Percentiles rank a stretch among this genome's conserved stretches.
phyloP scores from a whole-genome alignment of 2,329 filamentous ascomycete genomes.

The Epichloe sibirici region DNA sequence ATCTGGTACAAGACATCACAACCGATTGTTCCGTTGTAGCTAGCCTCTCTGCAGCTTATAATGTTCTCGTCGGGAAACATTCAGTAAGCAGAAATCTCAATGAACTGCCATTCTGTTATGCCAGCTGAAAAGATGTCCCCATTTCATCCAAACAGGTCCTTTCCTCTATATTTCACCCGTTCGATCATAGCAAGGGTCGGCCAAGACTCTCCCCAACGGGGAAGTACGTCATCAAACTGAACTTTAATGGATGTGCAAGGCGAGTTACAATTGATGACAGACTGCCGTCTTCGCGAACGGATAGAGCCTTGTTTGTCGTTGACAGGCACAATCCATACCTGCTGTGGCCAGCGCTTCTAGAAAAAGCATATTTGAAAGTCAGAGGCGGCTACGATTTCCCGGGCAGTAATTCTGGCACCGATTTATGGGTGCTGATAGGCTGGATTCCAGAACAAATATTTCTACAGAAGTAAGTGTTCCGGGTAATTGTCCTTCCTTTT shows the following conservation, averaged over 20 bases:
- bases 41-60: constrained; percentile 74
- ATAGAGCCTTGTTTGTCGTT: constrained; percentile 72
- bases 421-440: constrained; percentile 82
- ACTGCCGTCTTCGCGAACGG: constrained; percentile 63
- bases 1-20: constrained; percentile 89
- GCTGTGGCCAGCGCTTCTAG: constrained; percentile 83
- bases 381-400: constrained; percentile 95
- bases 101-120: neutral
- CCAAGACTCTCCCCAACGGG: constrained; percentile 64
- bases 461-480: constrained; percentile 51
- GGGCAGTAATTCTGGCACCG: constrained; percentile 91
- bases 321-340: constrained; percentile 72
- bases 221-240: constrained; percentile 83
- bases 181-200: constrained; percentile 41
- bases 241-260: constrained; percentile 90
- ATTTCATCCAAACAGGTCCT: constrained; percentile 41
- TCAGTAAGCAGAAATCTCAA: constrained; percentile 36
- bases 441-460: constrained; percentile 98
- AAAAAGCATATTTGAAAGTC: constrained; percentile 94
- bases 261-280: constrained; percentile 82
- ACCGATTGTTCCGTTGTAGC: constrained; percentile 97
- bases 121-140: neutral
- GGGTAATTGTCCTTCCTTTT: neutral
- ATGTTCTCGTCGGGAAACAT: constrained; percentile 53
- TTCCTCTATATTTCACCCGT: constrained; percentile 63